Evolutionary conservation across 352 stramenopile species (phyloP).

Genomic region (Aphanomyces euteiches): DNA sequence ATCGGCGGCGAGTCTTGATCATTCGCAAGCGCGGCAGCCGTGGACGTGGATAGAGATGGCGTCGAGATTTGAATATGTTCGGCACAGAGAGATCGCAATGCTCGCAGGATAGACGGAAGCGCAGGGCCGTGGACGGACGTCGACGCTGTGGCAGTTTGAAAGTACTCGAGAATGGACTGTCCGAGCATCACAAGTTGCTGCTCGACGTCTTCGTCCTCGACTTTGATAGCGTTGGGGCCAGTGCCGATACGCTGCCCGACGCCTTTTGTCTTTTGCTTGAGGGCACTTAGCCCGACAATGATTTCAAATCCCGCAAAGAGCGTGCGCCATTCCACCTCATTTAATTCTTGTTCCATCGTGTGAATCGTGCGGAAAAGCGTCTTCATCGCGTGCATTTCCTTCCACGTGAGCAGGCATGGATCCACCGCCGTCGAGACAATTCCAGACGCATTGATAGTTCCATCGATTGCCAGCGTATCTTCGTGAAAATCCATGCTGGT

Average conservation of each 20-base stretch:
- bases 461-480: background rate
- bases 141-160: conserved; percentile 43
- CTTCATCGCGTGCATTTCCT: conserved; percentile 87
- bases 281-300: conserved; percentile 64
- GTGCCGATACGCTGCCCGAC: conserved; percentile 23
- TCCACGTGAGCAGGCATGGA: conserved; percentile 45
- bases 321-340: conserved; percentile 66
- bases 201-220: conserved; percentile 84
- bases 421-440: background rate
- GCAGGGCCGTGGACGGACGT: conserved; percentile 61
- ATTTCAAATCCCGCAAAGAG: conserved; percentile 80
- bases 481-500: conserved; percentile 9
- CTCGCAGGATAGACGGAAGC: conserved; percentile 52
- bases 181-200: conserved; percentile 82
- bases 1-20: background rate
- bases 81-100: conserved; percentile 64
- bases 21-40: conserved; percentile 1
- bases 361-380: conserved; percentile 75
- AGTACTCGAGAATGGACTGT: conserved; percentile 83
- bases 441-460: background rate
- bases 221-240: conserved; percentile 62
- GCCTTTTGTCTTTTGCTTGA: conserved; percentile 52
- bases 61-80: conserved; percentile 46
- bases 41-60: conserved; percentile 35
- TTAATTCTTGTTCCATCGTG: conserved; percentile 82